phyloP scores from a whole-genome alignment of 306 rosid species.

The Fragaria ananassa region DNA sequence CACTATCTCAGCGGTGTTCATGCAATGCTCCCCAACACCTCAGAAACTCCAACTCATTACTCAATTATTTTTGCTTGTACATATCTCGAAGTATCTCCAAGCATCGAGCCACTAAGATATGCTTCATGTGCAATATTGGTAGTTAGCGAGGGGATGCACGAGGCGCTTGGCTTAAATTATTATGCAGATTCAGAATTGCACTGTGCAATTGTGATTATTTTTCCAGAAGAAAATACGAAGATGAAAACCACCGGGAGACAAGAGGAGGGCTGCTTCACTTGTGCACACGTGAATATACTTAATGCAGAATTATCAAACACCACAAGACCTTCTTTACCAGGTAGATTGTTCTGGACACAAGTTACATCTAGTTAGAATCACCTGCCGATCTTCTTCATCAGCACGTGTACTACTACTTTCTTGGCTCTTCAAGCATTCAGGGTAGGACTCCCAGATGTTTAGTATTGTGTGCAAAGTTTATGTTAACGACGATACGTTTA shows the following conservation, averaged over 20 bases:
- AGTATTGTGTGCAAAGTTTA: background rate
- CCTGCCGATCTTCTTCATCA: background rate
- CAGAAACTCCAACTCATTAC: conserved; percentile 29
- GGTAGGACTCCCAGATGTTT: background rate
- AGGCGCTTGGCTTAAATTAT: background rate
- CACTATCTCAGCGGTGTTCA: conserved; percentile 28
- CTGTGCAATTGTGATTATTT: background rate
- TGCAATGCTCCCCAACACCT: conserved; percentile 35
- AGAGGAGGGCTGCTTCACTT: conserved; percentile 2
- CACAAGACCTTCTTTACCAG: background rate
- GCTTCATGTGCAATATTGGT: conserved; percentile 14
- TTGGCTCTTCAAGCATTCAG: background rate
- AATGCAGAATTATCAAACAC: background rate
- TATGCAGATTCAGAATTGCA: background rate
- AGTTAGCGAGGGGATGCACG: conserved; percentile 17
- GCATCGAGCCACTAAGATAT: background rate
- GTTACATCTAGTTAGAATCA: background rate
- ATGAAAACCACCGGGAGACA: conserved; percentile 5
- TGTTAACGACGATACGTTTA: background rate
- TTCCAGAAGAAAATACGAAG: background rate
- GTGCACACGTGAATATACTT: conserved; percentile 5
- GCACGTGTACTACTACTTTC: background rate
- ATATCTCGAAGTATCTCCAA: conserved; percentile 13
- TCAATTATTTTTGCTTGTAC: conserved; percentile 7
- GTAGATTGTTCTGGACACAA: background rate